Evolutionary conservation across 108 stramenopile species (phyloP).

Genomic region (Nitzschia palea): DNA sequence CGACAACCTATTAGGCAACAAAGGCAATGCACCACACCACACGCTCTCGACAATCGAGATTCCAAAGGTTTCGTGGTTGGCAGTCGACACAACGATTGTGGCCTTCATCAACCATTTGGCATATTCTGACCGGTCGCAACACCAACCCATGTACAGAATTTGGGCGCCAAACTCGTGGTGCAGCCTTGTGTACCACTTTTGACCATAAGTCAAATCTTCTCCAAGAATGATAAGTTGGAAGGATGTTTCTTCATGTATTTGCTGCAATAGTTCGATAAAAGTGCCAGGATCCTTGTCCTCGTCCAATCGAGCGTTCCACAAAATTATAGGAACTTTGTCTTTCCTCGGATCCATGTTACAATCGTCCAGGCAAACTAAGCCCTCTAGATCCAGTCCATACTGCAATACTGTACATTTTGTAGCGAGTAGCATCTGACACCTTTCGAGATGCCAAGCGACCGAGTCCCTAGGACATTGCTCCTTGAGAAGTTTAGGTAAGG

Average conservation of each 20-base stretch:
- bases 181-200: constrained; percentile 8
- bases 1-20: constrained; percentile 25
- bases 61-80: constrained; percentile 31
- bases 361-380: background rate
- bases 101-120: constrained; percentile 11
- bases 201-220: constrained; percentile 18
- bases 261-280: constrained; percentile 15
- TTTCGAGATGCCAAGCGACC: constrained; percentile 17
- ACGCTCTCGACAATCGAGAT: constrained; percentile 36
- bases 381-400: constrained; percentile 29
- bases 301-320: constrained; percentile 34
- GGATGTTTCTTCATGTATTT: background rate
- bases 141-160: constrained; percentile 27
- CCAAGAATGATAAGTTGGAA: constrained; percentile 23
- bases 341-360: background rate
- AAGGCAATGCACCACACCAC: constrained; percentile 25
- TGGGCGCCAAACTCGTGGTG: constrained; percentile 7
- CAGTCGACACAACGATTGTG: constrained; percentile 21
- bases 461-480: constrained; percentile 27
- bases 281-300: constrained; percentile 25
- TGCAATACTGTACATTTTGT: constrained; percentile 15
- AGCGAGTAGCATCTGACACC: constrained; percentile 3
- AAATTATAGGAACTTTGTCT: constrained; percentile 1
- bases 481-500: constrained; percentile 20
- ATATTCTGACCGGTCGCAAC: constrained; percentile 21